phyloP scores from a whole-genome alignment of 23 red algal species.

The Gracilariopsis chorda region DNA sequence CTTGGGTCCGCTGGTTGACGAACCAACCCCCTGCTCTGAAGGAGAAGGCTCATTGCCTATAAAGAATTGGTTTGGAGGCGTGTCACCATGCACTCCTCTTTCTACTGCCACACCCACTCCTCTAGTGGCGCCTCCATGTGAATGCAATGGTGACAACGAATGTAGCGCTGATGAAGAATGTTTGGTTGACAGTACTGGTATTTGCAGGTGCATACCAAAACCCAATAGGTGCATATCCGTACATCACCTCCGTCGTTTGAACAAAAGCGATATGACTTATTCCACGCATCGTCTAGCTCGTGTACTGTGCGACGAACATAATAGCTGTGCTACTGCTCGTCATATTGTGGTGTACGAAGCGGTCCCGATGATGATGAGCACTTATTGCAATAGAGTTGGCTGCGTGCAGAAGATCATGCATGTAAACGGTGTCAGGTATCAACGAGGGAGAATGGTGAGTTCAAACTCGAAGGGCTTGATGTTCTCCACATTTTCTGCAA shows the following conservation, averaged over 20 bases:
- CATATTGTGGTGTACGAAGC: slow-evolving; percentile 8
- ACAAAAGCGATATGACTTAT: background rate
- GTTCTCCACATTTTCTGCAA: slow-evolving; percentile 4
- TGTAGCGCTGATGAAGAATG: too few species aligned
- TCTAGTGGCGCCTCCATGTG: too few species aligned
- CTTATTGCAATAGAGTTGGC: background rate
- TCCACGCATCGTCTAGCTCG: background rate
- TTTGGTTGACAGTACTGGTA: too few species aligned
- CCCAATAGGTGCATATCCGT: background rate
- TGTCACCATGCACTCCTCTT: too few species aligned
- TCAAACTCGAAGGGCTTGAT: background rate
- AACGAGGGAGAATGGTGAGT: background rate
- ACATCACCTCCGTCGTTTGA: background rate
- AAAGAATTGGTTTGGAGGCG: too few species aligned
- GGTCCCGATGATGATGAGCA: slow-evolving; percentile 25
- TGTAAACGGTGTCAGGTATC: slow-evolving; percentile 8
- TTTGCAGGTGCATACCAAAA: too few species aligned
- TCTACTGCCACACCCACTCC: too few species aligned
- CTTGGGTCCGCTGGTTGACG: too few species aligned
- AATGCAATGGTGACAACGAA: too few species aligned
- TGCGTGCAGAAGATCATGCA: background rate
- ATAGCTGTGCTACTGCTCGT: slow-evolving; percentile 20
- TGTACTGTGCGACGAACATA: slow-evolving; percentile 20
- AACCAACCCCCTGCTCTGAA: too few species aligned
- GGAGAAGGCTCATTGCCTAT: too few species aligned